Evolutionary conservation across 2,329 filamentous ascomycete genomes (phyloP), one percentile per base, ranked within the genome.

Genomic region (Clarireedia monteithiana): DNA sequence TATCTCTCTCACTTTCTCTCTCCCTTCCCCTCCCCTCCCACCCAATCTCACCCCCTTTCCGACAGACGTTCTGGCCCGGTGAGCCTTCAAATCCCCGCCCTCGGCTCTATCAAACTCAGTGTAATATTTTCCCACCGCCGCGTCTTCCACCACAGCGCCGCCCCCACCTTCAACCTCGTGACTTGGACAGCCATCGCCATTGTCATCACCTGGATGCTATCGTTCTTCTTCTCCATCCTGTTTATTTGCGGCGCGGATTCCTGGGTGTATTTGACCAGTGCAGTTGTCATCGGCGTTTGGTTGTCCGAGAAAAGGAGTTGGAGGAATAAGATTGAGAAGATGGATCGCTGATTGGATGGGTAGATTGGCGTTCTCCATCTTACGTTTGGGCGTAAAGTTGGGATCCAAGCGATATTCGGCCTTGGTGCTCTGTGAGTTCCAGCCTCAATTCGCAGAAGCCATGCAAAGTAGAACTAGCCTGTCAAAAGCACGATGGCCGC

Each of bases 71-170:
- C 34, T 56, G 42, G 40, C 54, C 54, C 15, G 26, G 26, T 24
- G 34, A 53, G 24, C 14, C 42, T 52, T 5, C 54, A 53, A 42
- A 48, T 53, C 14, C 49, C 49, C 15, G 42, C 54, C 23, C 42
- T 56, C 3, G 49, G 54, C 14, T 15, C 53, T 26, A 38, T 53
- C 10, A 56, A 56, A 48, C 54, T 56, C 23, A 53, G 49, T 20
- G 26, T 56, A 15, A 39, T 56, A 23, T 26, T 53, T 42, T 48
- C 53, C 34, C 53, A 53, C 34, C 54, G 54, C 4, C 54, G 54
- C 5, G 24, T 53, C 17, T 56, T 56, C 42, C 42, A 17, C 2
- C 26, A 26, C 6, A 15, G 30, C 23, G 54, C 48, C 15, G 48
- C 54, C 15, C 49, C 54, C 9, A 26, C 49, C 9, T 48, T 52